Percentiles rank a stretch among this genome's conserved stretches.
Evolutionary conservation across 768 basidiomycete species (phyloP).

Genomic region (Boletus subparvulus): DNA sequence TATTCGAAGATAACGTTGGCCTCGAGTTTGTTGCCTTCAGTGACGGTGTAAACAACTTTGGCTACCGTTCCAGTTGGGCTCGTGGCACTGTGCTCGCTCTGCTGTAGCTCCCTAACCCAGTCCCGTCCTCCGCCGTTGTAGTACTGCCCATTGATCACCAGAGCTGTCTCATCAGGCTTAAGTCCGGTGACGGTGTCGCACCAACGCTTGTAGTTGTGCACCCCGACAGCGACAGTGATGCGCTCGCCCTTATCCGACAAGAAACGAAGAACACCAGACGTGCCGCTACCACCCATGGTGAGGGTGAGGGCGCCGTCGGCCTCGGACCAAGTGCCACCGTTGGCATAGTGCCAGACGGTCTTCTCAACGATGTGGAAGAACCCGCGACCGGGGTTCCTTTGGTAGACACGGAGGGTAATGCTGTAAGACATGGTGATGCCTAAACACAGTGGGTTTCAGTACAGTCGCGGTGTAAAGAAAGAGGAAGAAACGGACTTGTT

Average conservation of each 20-base stretch:
- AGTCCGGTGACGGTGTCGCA: conserved; percentile 39
- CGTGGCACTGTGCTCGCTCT: not conserved
- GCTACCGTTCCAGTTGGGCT: conserved; percentile 3
- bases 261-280: conserved; percentile 39
- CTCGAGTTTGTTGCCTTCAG: conserved; percentile 6
- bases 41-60: not conserved
- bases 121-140: conserved; percentile 10
- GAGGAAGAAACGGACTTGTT: conserved; percentile 3
- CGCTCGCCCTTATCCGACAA: conserved; percentile 27
- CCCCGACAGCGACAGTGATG: conserved; percentile 37
- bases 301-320: conserved; percentile 24
- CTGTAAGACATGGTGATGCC: conserved; percentile 10
- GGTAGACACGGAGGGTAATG: not conserved
- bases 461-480: not conserved
- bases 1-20: conserved; percentile 4
- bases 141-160: conserved; percentile 29
- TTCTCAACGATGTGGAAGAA: conserved; percentile 1
- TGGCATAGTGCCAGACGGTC: conserved; percentile 5
- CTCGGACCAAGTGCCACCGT: conserved; percentile 32
- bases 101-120: conserved; percentile 6
- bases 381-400: conserved; percentile 3
- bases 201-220: conserved; percentile 42
- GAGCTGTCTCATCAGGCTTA: conserved; percentile 17
- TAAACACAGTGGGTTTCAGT: not conserved
- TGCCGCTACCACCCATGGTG: conserved; percentile 40